Percentiles rank a stretch among this genome's conserved stretches.
phyloP scores from a whole-genome alignment of 169 alveolate species.

The Plasmodium chabaudi region DNA sequence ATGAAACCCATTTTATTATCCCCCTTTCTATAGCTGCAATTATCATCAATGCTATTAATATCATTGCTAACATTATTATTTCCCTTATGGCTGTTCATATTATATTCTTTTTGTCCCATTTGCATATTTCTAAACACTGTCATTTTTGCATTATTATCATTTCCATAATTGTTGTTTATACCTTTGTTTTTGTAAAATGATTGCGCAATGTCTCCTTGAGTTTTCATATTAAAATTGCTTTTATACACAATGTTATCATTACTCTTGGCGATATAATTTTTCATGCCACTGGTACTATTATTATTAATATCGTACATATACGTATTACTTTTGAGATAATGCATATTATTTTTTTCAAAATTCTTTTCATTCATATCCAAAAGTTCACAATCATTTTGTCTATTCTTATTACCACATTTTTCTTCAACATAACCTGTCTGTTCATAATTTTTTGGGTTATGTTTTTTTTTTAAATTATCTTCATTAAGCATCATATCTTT shows the following conservation, averaged over 20 bases:
- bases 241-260: not conserved
- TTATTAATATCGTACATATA: constrained; percentile 18
- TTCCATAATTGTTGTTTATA: constrained; percentile 20
- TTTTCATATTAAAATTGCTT: constrained; percentile 8
- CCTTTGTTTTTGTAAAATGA: constrained; percentile 27
- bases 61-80: not conserved
- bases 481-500: constrained; percentile 26
- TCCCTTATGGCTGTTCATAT: constrained; percentile 1
- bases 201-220: constrained; percentile 19
- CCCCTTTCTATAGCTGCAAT: not conserved
- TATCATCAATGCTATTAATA: not conserved
- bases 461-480: constrained; percentile 44
- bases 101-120: constrained; percentile 15
- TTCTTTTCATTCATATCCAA: constrained; percentile 23
- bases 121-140: constrained; percentile 37
- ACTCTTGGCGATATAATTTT: constrained; percentile 13
- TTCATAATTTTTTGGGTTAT: constrained; percentile 14
- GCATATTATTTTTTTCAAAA: constrained; percentile 9
- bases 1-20: not conserved
- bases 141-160: constrained; percentile 18
- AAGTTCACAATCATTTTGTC: constrained; percentile 6
- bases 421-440: not conserved
- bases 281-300: constrained; percentile 9
- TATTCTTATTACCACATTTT: not conserved
- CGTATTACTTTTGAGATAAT: constrained; percentile 14